A percentile compares a stretch with the other conserved stretches of the same genome.
These are phyloP conservation scores for Cyclocybe cylindracea DNA, from an alignment of 768 basidiomycete species.

Conservation along the genomic window DNA sequence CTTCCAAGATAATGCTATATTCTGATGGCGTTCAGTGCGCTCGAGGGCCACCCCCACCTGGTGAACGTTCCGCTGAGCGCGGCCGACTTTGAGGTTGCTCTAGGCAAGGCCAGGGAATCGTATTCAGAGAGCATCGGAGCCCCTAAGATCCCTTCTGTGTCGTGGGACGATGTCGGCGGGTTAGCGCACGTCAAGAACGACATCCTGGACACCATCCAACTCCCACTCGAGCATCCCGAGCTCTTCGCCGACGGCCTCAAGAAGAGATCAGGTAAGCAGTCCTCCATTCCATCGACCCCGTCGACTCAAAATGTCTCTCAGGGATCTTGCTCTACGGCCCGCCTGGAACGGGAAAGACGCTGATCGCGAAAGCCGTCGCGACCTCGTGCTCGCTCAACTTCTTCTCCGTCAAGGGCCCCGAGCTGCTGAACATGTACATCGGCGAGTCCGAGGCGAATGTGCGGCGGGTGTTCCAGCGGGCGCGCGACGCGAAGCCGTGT, in stretches of 20 bases:
- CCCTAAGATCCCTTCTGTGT: slow-evolving; percentile 92
- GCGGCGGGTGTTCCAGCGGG: slow-evolving; percentile 86
- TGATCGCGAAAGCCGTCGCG: slow-evolving; percentile 95
- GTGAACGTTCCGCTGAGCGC: slow-evolving; percentile 45
- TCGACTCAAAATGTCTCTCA: slow-evolving; percentile 24
- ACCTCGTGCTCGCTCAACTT: slow-evolving; percentile 95
- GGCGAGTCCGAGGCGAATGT: slow-evolving; percentile 99
- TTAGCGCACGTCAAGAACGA: slow-evolving; percentile 85
- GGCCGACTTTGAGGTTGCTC: slow-evolving; percentile 71
- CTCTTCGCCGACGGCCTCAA: slow-evolving; percentile 89
- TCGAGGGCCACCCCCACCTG: slow-evolving; percentile 27
- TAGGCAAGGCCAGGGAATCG: slow-evolving; percentile 69
- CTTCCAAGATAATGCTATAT: background rate
- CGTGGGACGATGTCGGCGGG: slow-evolving; percentile 98
- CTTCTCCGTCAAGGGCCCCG: slow-evolving; percentile 96
- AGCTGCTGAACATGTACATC: slow-evolving; percentile 97
- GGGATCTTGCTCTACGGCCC: slow-evolving; percentile 93
- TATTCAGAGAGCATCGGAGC: slow-evolving; percentile 96
- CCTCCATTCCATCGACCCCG: background rate
- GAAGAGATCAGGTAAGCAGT: slow-evolving; percentile 81
- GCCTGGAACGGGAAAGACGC: slow-evolving; percentile 93
- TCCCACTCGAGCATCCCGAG: slow-evolving; percentile 89
- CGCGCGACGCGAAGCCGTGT: slow-evolving; percentile 90
- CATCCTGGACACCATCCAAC: slow-evolving; percentile 93
- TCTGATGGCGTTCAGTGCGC: background rate